Percentiles rank a stretch among this genome's conserved stretches.
Evolutionary conservation across 176 grass and related monocot genomes (phyloP).

Genomic region (Tillandsia leiboldiana): DNA sequence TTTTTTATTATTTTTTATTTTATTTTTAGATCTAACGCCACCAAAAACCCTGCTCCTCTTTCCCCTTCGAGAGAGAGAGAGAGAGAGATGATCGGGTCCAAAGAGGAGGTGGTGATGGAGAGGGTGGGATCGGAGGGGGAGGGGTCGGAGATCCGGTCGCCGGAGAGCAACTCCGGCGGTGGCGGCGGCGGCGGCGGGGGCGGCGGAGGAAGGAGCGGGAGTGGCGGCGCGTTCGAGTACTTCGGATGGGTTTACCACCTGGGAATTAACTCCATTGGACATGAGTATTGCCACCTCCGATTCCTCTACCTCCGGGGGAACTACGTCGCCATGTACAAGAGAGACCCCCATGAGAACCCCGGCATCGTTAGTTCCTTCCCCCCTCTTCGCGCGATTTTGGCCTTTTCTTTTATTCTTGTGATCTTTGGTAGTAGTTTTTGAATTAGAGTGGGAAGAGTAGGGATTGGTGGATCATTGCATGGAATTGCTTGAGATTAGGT

Average conservation of each 20-base stretch:
- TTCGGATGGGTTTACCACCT: slow-evolving; percentile 86
- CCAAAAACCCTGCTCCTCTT: not conserved
- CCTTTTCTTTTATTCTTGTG: not conserved
- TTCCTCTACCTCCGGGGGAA: slow-evolving; percentile 69
- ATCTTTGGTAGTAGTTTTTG: not conserved
- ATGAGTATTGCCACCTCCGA: slow-evolving; percentile 84
- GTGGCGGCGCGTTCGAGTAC: slow-evolving; percentile 26
- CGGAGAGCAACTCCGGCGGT: slow-evolving; percentile 28
- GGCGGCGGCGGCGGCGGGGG: slow-evolving; percentile 8
- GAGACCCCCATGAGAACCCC: slow-evolving; percentile 41
- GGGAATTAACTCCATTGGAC: slow-evolving; percentile 78
- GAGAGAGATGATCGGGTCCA: not conserved
- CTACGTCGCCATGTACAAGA: slow-evolving; percentile 82
- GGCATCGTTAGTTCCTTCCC: slow-evolving; percentile 39
- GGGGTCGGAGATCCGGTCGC: slow-evolving; percentile 26
- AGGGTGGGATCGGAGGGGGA: slow-evolving; percentile 18
- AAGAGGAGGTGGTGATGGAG: not conserved
- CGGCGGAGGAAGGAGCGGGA: slow-evolving; percentile 9
- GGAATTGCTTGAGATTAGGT: too few species aligned
- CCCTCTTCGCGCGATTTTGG: not conserved
- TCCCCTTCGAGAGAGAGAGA: not conserved
- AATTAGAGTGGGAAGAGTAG: not conserved
- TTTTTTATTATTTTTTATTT: too few species aligned
- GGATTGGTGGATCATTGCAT: too few species aligned
- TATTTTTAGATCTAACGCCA: too few species aligned